phyloP scores from a whole-genome alignment of 495 filamentous ascomycete species.

The Neurospora pannonica region DNA sequence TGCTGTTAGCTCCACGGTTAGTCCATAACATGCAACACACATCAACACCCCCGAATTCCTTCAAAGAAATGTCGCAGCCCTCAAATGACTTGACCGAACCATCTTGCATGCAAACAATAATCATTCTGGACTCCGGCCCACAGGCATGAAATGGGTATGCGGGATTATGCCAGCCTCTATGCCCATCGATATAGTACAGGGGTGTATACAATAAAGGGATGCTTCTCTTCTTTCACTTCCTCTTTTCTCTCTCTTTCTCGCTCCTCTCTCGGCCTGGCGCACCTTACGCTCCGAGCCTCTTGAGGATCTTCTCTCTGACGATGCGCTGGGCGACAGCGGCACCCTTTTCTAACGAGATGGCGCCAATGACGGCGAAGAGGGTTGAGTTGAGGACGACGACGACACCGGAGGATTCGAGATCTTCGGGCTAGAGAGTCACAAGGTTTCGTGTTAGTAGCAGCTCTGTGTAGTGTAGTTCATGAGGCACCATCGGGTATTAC shows the following conservation, averaged over 20 bases:
- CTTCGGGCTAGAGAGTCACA: constrained; percentile 47
- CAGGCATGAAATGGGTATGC: not conserved
- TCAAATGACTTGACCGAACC: not conserved
- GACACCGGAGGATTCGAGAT: constrained; percentile 62
- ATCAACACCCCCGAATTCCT: not conserved
- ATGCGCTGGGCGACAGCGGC: constrained; percentile 66
- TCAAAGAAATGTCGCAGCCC: not conserved
- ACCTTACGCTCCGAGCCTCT: constrained; percentile 19
- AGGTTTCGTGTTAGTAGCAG: constrained; percentile 7
- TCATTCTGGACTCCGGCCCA: not conserved
- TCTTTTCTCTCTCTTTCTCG: constrained; percentile 19
- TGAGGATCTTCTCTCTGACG: constrained; percentile 67
- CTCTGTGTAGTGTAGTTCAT: not conserved
- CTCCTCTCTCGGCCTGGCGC: not conserved
- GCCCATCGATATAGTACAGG: not conserved
- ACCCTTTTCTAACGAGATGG: constrained; percentile 76
- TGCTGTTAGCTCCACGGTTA: not conserved
- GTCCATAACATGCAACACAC: not conserved
- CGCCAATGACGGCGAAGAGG: constrained; percentile 78
- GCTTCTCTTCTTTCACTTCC: constrained; percentile 8
- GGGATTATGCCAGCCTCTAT: not conserved
- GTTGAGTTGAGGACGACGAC: constrained; percentile 62
- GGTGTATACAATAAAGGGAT: not conserved
- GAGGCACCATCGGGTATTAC: constrained; percentile 43
- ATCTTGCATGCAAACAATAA: not conserved